Percentiles rank a stretch among this genome's conserved stretches.
Evolutionary conservation across 2,329 filamentous ascomycete species (phyloP).

Genomic region (Nigrospora oryzae): DNA sequence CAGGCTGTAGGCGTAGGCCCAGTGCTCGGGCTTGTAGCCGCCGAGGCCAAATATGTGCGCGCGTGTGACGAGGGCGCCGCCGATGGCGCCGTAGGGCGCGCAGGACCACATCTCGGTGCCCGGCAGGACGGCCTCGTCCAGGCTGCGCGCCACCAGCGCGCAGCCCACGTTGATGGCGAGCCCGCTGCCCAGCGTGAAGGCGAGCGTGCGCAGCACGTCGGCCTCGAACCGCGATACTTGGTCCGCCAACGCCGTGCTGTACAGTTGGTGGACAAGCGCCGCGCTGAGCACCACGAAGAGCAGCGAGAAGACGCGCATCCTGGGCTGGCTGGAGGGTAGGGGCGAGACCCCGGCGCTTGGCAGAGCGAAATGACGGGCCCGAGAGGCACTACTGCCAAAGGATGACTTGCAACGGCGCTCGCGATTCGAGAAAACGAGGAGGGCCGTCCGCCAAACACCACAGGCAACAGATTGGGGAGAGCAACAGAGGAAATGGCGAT

Average conservation of each 20-base stretch:
- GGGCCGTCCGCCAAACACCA: too few relatives aligned
- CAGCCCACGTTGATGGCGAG: slow-evolving; percentile 4
- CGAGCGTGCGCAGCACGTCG: slow-evolving; percentile 3
- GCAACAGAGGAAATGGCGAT: too few relatives aligned
- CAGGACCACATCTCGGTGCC: slow-evolving; percentile 4
- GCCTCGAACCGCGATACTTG: background rate
- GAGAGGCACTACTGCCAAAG: too few relatives aligned
- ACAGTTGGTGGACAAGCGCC: background rate
- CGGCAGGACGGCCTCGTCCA: slow-evolving; percentile 3
- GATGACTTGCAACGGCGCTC: too few relatives aligned
- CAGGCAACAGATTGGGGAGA: too few relatives aligned
- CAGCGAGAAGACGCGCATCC: background rate
- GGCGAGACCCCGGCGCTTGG: too few relatives aligned
- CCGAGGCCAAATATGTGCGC: slow-evolving; percentile 1
- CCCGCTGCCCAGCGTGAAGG: slow-evolving; percentile 1
- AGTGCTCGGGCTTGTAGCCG: slow-evolving; percentile 1
- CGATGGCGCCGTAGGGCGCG: slow-evolving; percentile 4
- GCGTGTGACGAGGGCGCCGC: slow-evolving; percentile 1
- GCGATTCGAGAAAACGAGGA: too few relatives aligned
- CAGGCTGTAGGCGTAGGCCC: slow-evolving; percentile 1
- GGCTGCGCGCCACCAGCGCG: slow-evolving; percentile 2
- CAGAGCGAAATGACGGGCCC: too few relatives aligned
- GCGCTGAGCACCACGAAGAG: background rate
- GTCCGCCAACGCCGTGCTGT: background rate
- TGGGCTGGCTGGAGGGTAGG: background rate